These are phyloP conservation scores for Glycyrrhiza uralensis DNA, from an alignment of 306 rosid species.

Conservation along the genomic window DNA sequence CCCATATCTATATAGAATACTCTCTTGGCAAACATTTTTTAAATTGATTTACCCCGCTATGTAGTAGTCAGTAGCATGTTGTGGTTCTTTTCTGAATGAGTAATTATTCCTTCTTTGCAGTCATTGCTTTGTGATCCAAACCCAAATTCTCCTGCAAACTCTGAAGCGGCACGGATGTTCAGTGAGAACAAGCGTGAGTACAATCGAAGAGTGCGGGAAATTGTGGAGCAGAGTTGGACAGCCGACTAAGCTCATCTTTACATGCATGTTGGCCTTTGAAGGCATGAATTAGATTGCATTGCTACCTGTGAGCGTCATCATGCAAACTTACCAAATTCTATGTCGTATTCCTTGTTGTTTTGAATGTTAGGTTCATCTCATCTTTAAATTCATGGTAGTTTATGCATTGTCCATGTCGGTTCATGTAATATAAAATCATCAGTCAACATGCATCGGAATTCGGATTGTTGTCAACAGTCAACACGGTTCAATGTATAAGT, in stretches of 20 bases:
- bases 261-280: conserved; percentile 15
- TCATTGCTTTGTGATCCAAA: conserved; percentile 94
- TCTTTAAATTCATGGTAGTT: conserved; percentile 26
- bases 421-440: conserved; percentile 40
- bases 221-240: conserved; percentile 97
- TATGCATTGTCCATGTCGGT: conserved; percentile 15
- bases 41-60: background rate
- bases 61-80: background rate
- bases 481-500: conserved; percentile 26
- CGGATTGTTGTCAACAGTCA: conserved; percentile 32
- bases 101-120: conserved; percentile 43
- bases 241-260: conserved; percentile 51
- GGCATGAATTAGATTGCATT: conserved; percentile 32
- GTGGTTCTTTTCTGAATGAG: background rate
- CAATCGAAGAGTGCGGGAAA: conserved; percentile 83
- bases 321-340: conserved; percentile 38
- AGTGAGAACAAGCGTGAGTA: conserved; percentile 91
- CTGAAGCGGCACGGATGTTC: conserved; percentile 94
- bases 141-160: conserved; percentile 95
- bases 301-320: conserved; percentile 25
- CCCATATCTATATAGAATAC: background rate
- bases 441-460: conserved; percentile 31
- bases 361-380: conserved; percentile 27
- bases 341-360: conserved; percentile 21
- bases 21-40: background rate